Base-by-base conservation (phyloP, 2,329 filamentous ascomycete genomes). In the Fusarium scirpi region DNA sequence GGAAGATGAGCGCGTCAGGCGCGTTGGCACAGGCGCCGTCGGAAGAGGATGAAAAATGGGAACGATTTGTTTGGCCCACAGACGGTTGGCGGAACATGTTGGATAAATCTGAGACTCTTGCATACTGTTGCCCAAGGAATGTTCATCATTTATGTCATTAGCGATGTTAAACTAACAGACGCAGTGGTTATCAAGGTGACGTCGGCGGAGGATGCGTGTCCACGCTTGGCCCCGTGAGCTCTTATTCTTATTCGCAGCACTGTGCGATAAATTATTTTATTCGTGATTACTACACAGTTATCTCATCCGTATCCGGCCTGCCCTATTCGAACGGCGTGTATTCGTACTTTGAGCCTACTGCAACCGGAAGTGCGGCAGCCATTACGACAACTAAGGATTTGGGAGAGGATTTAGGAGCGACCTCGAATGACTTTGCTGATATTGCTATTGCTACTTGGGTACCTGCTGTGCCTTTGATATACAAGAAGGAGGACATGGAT, bases 121-220 rank as follows among this genome's bases (percentile, higher is more conserved):
- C 34, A 13, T 63, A 44, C 7, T 63, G 58, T 13, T 63, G 60
- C 4, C 60, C 65, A 0, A 69, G 52, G 53, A n/a, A n/a, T n/a
- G n/a, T n/a, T n/a, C n/a, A n/a, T n/a, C n/a, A n/a, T n/a, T n/a
- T n/a, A n/a, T n/a, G n/a, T n/a, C n/a, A n/a, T n/a, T n/a, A n/a
- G n/a, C n/a, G n/a, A n/a, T n/a, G n/a, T n/a, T n/a, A n/a, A n/a
- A 24, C 43, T 67, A 20, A 58, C 5, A 20, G 13, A 3, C 4
- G 0, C 5, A 68, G 64, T 22, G 32, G 16, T 6, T 68, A 68
- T 10, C 2, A 8, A 3, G 58, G 10, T 4, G 8, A 52, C 1
- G 20, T 16, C 1, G 4, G 2, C 0, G 58, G 53, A 8, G 1
- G 12, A 10, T 68, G 65, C 10, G 4, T 54, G 7, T 68, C 64